Evolutionary conservation across 495 filamentous ascomycete genomes (phyloP), one percentile per base, ranked within the genome.

Genomic region (Neurospora sp.): DNA sequence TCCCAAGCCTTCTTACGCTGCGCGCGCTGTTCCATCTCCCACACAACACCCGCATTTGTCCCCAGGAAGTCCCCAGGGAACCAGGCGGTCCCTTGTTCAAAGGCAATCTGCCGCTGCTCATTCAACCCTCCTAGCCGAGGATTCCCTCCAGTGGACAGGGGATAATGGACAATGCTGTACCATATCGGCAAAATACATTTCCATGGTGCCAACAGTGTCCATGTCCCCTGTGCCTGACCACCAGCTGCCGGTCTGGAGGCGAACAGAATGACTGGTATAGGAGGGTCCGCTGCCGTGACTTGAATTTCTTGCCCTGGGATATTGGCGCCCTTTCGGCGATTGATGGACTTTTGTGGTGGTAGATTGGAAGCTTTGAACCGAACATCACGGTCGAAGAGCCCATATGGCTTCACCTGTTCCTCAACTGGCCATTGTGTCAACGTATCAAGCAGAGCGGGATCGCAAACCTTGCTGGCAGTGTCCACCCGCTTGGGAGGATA

Each of bases 131-230:
- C 95, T 76, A 98, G 93, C 38, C 91, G 86, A 10, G 92, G 89
- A 66, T 92, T 94, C 2, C 92, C 89, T 34, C 93, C 92, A 13
- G 90, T 91, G 4, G 92, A 93, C 2, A 96, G 84, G 0, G 94
- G 93, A 78, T 92, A 95, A 78, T 92, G 92, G 88, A 97, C 91
- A 15, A 99, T 77, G 19, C 88, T 87, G 77, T 95, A 92, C 96
- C 96, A 99, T 42, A 98, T 83, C 1, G 94, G 90, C 28, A 86
- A 81, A 38, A 98, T 91, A 75, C 93, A 97, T 77, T 94, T 95
- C 94, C 96, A 98, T 0, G 96, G 96, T 4, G 96, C 84, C 39
- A 98, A 85, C 2, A 99, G 76, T 1, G 92, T 96, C 94, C 94
- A 98, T 2, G 85, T 89, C 0, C 92, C 91, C 66, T 91, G 90